phyloP scores from a whole-genome alignment of 2,329 filamentous ascomycete species.

The Diaporthe ampelina region DNA sequence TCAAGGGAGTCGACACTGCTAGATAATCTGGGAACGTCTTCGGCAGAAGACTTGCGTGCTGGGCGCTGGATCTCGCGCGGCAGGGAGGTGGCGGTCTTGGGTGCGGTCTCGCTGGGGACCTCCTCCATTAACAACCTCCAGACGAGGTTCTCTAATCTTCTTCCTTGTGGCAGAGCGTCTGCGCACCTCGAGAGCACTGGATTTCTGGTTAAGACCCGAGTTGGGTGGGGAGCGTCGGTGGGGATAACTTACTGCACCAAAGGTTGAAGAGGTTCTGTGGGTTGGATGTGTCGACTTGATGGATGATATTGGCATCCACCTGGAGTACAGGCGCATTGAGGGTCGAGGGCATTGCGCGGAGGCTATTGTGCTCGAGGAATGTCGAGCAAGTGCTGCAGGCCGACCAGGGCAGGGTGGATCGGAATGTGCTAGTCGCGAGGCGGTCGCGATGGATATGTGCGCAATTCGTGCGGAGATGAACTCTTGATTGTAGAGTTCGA shows the following conservation, averaged over 20 bases:
- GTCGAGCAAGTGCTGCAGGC: constrained; percentile 50
- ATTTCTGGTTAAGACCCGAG: constrained; percentile 33
- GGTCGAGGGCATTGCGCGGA: constrained; percentile 80
- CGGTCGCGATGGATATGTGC: constrained; percentile 42
- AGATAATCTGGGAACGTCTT: constrained; percentile 80
- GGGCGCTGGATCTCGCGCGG: constrained; percentile 62
- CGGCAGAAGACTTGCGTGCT: constrained; percentile 50
- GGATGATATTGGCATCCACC: constrained; percentile 91
- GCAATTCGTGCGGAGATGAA: constrained; percentile 30
- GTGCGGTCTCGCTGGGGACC: constrained; percentile 35
- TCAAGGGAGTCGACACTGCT: constrained; percentile 81
- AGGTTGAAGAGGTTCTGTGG: constrained; percentile 95
- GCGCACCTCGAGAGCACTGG: constrained; percentile 94
- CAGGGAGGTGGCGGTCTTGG: constrained; percentile 60
- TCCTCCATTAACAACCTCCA: constrained; percentile 97
- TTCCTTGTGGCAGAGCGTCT: constrained; percentile 92
- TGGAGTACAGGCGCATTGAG: constrained; percentile 89
- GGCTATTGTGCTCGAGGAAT: constrained; percentile 51
- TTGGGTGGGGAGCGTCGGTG: background rate
- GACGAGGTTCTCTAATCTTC: constrained; percentile 92
- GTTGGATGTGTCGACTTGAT: constrained; percentile 94
- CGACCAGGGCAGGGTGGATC: constrained; percentile 44
- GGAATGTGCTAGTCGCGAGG: constrained; percentile 44
- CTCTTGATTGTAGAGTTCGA: constrained; percentile 3
- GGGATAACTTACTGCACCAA: constrained; percentile 85